A percentile compares a stretch with the other conserved stretches of the same genome.
phyloP scores from a whole-genome alignment of 2,329 filamentous ascomycete genomes.

The Hysterium pulicare region DNA sequence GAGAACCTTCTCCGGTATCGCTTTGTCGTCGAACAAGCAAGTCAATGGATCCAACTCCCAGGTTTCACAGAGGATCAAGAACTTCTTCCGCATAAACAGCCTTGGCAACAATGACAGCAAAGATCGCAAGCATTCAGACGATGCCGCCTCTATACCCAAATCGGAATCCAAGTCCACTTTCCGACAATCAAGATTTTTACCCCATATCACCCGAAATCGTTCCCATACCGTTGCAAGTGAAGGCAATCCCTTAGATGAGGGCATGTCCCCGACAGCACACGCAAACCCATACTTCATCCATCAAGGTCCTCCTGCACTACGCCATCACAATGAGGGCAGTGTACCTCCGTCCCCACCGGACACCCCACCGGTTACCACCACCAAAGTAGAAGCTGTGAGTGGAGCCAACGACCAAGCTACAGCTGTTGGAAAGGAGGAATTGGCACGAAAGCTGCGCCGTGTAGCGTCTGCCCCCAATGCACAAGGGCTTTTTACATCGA shows the following conservation, averaged over 20 bases:
- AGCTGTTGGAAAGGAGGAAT: conserved; percentile 83
- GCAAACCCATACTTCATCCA: conserved; percentile 98
- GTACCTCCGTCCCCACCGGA: conserved; percentile 90
- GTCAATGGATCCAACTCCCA: conserved; percentile 51
- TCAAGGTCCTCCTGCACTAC: conserved; percentile 86
- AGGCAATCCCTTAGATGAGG: conserved; percentile 84
- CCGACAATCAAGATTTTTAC: conserved; percentile 85
- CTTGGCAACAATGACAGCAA: conserved; percentile 45
- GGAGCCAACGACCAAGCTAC: conserved; percentile 64
- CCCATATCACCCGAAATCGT: conserved; percentile 79
- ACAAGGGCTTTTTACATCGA: conserved; percentile 74
- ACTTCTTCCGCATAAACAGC: conserved; percentile 66
- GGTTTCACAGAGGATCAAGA: conserved; percentile 63
- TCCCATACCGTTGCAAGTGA: conserved; percentile 91
- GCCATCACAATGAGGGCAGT: conserved; percentile 92
- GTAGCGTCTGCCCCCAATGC: conserved; percentile 97
- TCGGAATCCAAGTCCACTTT: conserved; percentile 65
- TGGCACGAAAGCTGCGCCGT: conserved; percentile 86
- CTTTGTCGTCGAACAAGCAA: conserved; percentile 46
- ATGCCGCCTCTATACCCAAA: conserved; percentile 48
- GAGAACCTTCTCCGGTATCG: conserved; percentile 48
- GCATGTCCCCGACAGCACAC: conserved; percentile 84
- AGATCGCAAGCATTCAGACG: conserved; percentile 37
- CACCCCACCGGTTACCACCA: conserved; percentile 65
- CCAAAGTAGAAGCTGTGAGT: conserved; percentile 65